Evolutionary conservation across 2,329 filamentous ascomycete genomes (phyloP), one percentile per base, ranked within the genome.

Genomic region (Curvularia eragrostidis): DNA sequence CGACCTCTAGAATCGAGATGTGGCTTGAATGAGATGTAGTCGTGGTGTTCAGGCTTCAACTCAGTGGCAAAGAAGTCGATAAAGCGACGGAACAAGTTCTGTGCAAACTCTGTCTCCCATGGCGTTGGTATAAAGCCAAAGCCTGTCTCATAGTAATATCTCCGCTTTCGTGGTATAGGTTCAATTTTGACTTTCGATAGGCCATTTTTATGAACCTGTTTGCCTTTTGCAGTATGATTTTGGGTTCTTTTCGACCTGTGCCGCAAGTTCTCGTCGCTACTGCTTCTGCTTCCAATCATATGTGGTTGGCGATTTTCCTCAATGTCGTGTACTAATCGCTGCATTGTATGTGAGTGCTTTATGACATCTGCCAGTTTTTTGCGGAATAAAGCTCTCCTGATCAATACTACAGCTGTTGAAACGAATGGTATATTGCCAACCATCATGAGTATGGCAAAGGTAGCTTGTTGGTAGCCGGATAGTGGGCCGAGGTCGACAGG

Each of bases 11-110:
- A 63, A 36, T 76, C 74, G 1, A 74, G 54, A 3, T 62, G 61
- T 5, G 72, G 70, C 12, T 73, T 65, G 56, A 75, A 76, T 1
- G 71, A 74, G 2, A 76, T 43, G 44, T 75, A 76, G 28, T 65
- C 60, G 9, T 68, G 69, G 1, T 71, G 56, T 34, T 71, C 67
- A 0, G 67, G 67, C 19, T 64, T 62, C 48, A 67, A 18, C 43
- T 68, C 64, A 36, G 57, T 68, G 4, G 60, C 58, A 2, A 72
- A 52, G 15, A 59, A 52, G 8, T 63, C 58, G 30, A 72, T 63
- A 0, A 66, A 48, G 12, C 67, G 62, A 9, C 38, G 55, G 53
- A 73, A 70, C 48, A 72, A 54, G 24, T 58, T 64, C 19, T 58
- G 67, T 6, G 65, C 64, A 15, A 63, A 41, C 7, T 68, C 66